These are phyloP conservation scores for Gastrolobium villosum DNA, from an alignment of 306 rosid species.

Conservation along the genomic window DNA sequence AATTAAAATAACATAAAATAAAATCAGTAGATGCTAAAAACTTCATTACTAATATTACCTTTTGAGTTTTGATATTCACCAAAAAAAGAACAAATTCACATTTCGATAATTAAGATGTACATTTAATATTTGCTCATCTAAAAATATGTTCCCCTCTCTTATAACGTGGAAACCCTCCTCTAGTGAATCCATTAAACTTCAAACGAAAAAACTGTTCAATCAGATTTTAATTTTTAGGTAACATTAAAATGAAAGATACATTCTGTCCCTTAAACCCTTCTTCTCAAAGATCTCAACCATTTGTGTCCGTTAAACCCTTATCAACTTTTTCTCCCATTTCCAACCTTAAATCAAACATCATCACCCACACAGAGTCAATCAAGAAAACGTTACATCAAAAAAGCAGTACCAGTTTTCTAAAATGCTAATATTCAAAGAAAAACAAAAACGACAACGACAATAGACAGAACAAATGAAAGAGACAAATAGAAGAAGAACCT, in stretches of 20 bases:
- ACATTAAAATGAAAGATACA: slow-evolving; percentile 23
- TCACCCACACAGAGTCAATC: slow-evolving; percentile 5
- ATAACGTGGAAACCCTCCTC: neutral
- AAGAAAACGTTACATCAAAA: slow-evolving; percentile 24
- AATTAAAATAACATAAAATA: neutral
- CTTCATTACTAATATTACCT: neutral
- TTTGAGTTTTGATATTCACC: neutral
- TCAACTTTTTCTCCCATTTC: slow-evolving; percentile 5
- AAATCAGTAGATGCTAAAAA: neutral
- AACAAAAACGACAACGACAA: neutral
- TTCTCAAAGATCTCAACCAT: slow-evolving; percentile 30
- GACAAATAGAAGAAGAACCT: neutral
- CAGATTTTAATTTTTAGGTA: neutral
- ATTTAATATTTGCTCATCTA: neutral
- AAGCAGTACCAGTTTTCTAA: neutral
- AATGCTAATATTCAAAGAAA: neutral
- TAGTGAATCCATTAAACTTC: neutral
- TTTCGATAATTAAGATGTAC: neutral
- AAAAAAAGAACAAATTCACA: slow-evolving; percentile 14
- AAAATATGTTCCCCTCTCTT: neutral
- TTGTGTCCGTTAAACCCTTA: slow-evolving; percentile 20
- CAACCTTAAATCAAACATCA: slow-evolving; percentile 15
- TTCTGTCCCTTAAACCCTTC: slow-evolving; percentile 26
- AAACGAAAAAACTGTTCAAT: neutral
- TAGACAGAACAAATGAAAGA: neutral